phyloP scores from a whole-genome alignment of 2,329 filamentous ascomycete species.

The Botryotinia convoluta region DNA sequence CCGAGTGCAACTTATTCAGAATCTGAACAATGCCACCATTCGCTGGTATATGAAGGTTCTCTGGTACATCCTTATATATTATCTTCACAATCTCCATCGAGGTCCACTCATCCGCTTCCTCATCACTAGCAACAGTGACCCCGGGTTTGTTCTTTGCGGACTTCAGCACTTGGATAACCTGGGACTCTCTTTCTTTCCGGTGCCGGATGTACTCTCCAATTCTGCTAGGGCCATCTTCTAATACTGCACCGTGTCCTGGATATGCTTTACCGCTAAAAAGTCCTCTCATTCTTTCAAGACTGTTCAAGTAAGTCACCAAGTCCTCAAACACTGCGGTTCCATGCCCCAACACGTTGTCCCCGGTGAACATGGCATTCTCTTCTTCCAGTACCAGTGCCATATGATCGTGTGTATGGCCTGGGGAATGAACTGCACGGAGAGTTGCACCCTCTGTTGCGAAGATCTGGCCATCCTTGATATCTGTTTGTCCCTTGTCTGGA shows the following conservation, averaged over 20 bases:
- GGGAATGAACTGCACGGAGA: slow-evolving; percentile 62
- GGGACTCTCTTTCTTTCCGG: slow-evolving; percentile 73
- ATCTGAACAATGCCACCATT: slow-evolving; percentile 75
- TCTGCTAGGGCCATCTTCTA: slow-evolving; percentile 68
- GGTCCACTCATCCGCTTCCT: slow-evolving; percentile 52
- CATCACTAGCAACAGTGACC: slow-evolving; percentile 22
- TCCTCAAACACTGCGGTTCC: slow-evolving; percentile 85
- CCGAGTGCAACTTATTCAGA: slow-evolving; percentile 70
- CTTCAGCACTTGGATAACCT: slow-evolving; percentile 66
- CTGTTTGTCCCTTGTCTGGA: slow-evolving; percentile 50
- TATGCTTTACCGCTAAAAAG: slow-evolving; percentile 71
- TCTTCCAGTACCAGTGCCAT: slow-evolving; percentile 75
- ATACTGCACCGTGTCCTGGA: slow-evolving; percentile 80
- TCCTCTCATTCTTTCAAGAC: slow-evolving; percentile 65
- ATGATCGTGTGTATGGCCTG: slow-evolving; percentile 80
- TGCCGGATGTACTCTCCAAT: slow-evolving; percentile 83
- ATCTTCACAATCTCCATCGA: slow-evolving; percentile 81
- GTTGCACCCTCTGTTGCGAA: slow-evolving; percentile 61
- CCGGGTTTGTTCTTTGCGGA: slow-evolving; percentile 40
- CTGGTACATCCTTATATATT: slow-evolving; percentile 78
- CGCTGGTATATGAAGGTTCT: slow-evolving; percentile 72
- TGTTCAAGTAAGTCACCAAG: slow-evolving; percentile 64
- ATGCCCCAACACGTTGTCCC: slow-evolving; percentile 84
- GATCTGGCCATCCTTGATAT: slow-evolving; percentile 55
- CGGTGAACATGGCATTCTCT: slow-evolving; percentile 81